phyloP scores from a whole-genome alignment of 768 basidiomycete genomes.

The Tephrocybe sp. region DNA sequence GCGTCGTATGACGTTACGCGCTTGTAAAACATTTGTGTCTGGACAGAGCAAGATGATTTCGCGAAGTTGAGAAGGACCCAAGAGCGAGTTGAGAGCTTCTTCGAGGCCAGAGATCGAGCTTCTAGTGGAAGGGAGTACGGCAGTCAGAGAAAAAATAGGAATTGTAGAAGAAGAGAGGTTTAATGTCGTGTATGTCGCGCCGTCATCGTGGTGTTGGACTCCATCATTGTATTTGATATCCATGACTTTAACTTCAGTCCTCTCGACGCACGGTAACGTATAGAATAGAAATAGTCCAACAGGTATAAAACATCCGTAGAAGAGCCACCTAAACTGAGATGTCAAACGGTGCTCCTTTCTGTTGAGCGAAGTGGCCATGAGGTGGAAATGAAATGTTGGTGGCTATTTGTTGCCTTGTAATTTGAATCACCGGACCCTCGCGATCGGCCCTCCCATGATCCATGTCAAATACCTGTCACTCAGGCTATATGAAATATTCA shows the following conservation, averaged over 20 bases:
- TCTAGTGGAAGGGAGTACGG: conserved; percentile 44
- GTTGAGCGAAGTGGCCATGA: no score
- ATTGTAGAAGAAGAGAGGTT: conserved; percentile 8
- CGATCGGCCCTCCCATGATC: no score
- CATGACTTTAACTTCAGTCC: neutral
- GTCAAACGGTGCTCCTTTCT: no score
- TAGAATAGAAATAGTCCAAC: conserved; percentile 5
- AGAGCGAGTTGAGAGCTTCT: conserved; percentile 35
- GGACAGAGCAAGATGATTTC: conserved; percentile 52
- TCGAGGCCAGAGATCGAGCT: conserved; percentile 32
- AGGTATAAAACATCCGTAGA: conserved; percentile 6
- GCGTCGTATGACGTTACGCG: conserved; percentile 33
- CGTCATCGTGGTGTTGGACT: conserved; percentile 8
- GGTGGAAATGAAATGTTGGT: no score
- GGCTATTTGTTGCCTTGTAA: no score
- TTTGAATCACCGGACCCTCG: no score
- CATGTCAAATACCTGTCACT: no score
- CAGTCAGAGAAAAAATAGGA: conserved; percentile 38
- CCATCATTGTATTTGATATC: neutral
- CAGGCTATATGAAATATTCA: no score
- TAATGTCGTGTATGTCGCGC: conserved; percentile 5
- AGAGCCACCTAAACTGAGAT: conserved; percentile 6
- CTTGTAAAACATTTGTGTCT: conserved; percentile 28
- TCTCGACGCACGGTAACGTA: neutral
- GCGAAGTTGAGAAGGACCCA: conserved; percentile 33